These are phyloP conservation scores for Venturia asperata DNA, from an alignment of 2,329 filamentous ascomycete genomes.

Conservation along the genomic window DNA sequence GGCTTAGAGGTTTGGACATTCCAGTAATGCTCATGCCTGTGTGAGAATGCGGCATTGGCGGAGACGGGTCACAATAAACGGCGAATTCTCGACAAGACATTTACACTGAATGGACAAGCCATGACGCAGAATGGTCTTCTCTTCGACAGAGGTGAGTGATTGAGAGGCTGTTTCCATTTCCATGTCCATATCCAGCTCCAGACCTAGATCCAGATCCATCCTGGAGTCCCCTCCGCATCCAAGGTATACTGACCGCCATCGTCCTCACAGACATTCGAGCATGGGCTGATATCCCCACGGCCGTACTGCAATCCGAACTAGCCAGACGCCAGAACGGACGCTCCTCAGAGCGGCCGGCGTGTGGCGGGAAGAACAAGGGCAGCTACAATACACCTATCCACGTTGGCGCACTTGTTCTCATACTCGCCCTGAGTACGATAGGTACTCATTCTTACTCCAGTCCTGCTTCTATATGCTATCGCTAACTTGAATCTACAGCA, in stretches of 20 bases:
- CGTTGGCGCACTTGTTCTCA: slow-evolving; percentile 51
- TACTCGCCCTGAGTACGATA: slow-evolving; percentile 48
- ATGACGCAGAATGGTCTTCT: slow-evolving; percentile 4
- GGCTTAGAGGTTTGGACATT: background rate
- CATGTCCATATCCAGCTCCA: no score
- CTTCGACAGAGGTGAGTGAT: slow-evolving; percentile 1
- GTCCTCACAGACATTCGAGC: background rate
- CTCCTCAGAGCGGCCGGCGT: slow-evolving; percentile 41
- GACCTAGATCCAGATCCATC: no score
- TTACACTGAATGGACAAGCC: background rate
- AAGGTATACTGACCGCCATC: background rate
- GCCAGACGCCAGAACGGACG: slow-evolving; percentile 41
- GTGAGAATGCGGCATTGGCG: background rate
- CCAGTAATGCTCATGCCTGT: background rate
- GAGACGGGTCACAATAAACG: background rate
- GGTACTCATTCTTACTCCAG: slow-evolving; percentile 31
- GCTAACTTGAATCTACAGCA: slow-evolving; percentile 6
- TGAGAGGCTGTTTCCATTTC: no score
- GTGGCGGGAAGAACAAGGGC: slow-evolving; percentile 41
- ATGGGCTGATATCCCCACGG: slow-evolving; percentile 36
- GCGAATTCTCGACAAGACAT: background rate
- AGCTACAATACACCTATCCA: slow-evolving; percentile 51
- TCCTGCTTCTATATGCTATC: background rate
- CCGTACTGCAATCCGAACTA: slow-evolving; percentile 44
- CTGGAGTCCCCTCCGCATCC: background rate